Conservation (phyloP, 2,329 filamentous ascomycete genomes). For the Neofusicoccum cordaticola region DNA sequence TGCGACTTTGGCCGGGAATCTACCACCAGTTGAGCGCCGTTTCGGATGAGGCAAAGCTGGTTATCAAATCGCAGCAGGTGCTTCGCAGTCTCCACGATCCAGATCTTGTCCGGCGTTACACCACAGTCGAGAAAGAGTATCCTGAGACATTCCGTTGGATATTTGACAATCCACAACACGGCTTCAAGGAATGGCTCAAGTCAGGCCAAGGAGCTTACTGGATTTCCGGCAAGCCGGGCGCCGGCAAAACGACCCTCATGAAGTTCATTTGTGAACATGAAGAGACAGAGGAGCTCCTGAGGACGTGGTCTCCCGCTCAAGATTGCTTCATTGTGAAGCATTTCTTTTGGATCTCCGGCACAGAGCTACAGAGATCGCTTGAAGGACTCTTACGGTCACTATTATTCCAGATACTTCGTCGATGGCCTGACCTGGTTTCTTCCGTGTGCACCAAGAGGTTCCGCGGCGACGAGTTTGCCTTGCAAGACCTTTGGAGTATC, state of each 20-base stretch:
- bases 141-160: background rate
- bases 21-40: background rate
- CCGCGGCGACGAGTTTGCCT: background rate
- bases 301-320: slow-evolving; percentile 32
- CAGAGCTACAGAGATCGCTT: slow-evolving; percentile 39
- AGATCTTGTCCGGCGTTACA: background rate
- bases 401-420: slow-evolving; percentile 32
- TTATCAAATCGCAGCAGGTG: background rate
- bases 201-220: slow-evolving; percentile 17
- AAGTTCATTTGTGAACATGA: slow-evolving; percentile 16
- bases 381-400: slow-evolving; percentile 39
- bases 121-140: background rate
- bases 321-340: slow-evolving; percentile 34
- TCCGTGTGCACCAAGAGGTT: background rate
- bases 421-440: background rate
- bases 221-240: slow-evolving; percentile 46
- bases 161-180: background rate
- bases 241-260: slow-evolving; percentile 50
- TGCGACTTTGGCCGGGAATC: background rate
- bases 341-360: slow-evolving; percentile 46
- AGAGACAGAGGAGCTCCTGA: slow-evolving; percentile 27
- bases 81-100: background rate
- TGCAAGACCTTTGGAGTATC: background rate
- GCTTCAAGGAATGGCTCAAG: background rate
- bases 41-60: background rate